Base-by-base conservation (phyloP, 2,329 filamentous ascomycete species). In the Lachnellula subtilissima region DNA sequence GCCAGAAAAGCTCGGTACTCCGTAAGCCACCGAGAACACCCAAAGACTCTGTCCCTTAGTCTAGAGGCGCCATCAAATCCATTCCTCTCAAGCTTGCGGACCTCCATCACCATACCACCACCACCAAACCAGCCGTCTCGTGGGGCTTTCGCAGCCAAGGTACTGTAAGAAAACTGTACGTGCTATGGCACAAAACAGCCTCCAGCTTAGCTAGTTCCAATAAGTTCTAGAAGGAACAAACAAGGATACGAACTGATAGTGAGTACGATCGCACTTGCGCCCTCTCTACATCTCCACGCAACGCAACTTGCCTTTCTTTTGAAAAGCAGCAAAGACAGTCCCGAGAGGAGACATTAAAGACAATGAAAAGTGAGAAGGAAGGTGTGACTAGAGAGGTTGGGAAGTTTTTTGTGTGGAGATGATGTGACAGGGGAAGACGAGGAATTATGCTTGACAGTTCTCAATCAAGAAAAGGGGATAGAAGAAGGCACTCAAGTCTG, bases 141-240 rank as follows among this genome's bases (percentile, higher is more conserved):
- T 19, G 19, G 3, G 58, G 62, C 8, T 32, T 75, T 76, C 52
- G 56, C 69, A 1, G 25, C 60, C 2, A 61, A 60, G 23, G 73
- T 75, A 19, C 19, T 19, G 19, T 19, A 59, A 48, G 39, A 5
- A 64, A 65, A 14, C 68, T 76, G 0, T 64, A 76, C 56, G 69
- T 74, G 4, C 65, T 76, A 0, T 72, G 67, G 58, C 68, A 71
- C 55, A 71, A 70, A 51, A 71, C 72, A 17, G 68, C 67, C 17
- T 67, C 74, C n/a, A 72, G 72, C 22, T 22, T 3, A 22, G 69
- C 57, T 56, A 3, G 69, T 71, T 1, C 67, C 67, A 52, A 15
- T 57, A 50, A 61, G 71, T 8, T 32, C 8, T 23, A 59, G 63
- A 52, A 64, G 69, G 57, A 68, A 66, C 8, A 70, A 67, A 66